Conservation (phyloP, 2,329 filamentous ascomycete species). For the Pestalotiopsis sp. region DNA sequence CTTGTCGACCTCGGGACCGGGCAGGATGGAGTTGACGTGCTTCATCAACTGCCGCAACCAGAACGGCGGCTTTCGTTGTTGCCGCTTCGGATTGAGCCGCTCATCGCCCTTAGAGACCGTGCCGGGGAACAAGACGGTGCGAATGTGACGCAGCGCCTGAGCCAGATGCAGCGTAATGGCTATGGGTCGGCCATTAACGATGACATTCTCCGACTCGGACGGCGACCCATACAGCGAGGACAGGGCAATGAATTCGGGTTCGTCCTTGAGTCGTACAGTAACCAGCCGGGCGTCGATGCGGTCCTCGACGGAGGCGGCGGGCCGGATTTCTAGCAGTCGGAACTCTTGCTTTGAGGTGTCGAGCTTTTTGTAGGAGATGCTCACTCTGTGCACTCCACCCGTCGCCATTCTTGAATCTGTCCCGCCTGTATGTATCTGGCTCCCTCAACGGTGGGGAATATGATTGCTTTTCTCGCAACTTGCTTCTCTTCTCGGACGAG, state of each 20-base stretch:
- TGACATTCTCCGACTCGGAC: slow-evolving; percentile 5
- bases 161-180: slow-evolving; percentile 11
- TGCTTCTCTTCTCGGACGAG: background rate
- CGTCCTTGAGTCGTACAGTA: slow-evolving; percentile 6
- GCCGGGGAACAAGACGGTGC: background rate
- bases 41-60: slow-evolving; percentile 11
- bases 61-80: background rate
- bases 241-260: slow-evolving; percentile 14
- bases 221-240: slow-evolving; percentile 14
- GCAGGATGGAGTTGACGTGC: slow-evolving; percentile 12
- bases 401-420: background rate
- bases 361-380: slow-evolving; percentile 12
- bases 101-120: background rate
- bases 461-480: background rate
- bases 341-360: slow-evolving; percentile 11
- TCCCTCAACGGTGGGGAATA: background rate
- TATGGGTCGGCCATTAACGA: slow-evolving; percentile 5
- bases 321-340: slow-evolving; percentile 14
- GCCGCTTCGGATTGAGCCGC: background rate
- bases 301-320: slow-evolving; percentile 4
- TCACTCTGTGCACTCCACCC: background rate
- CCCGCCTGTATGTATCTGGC: background rate
- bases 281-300: slow-evolving; percentile 13
- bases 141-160: slow-evolving; percentile 10
- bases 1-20: slow-evolving; percentile 6